These are phyloP conservation scores for Pestalotiopsis sp. DNA, from an alignment of 2,329 filamentous ascomycete genomes.

Conservation along the genomic window DNA sequence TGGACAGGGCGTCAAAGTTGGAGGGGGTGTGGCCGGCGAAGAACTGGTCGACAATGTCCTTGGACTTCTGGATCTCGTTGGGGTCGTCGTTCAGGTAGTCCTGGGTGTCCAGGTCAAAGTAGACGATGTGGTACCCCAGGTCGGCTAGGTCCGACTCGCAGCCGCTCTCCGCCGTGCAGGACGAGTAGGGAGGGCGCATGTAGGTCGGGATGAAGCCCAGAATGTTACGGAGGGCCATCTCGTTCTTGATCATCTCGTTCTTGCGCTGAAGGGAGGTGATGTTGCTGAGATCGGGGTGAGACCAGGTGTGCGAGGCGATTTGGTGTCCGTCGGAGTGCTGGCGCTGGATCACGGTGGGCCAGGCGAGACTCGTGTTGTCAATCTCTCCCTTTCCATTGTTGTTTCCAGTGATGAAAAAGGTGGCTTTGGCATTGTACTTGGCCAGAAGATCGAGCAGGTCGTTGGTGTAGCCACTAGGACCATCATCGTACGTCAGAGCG, in stretches of 20 bases:
- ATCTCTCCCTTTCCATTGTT: constrained; percentile 59
- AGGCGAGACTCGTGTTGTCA: constrained; percentile 49
- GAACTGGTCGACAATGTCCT: constrained; percentile 50
- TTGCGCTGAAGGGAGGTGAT: constrained; percentile 44
- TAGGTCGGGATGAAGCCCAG: constrained; percentile 59
- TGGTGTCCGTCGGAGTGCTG: constrained; percentile 61
- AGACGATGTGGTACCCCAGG: constrained; percentile 58
- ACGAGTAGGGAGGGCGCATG: constrained; percentile 48
- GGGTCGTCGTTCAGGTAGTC: constrained; percentile 58
- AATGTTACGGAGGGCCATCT: constrained; percentile 58
- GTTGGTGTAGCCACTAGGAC: constrained; percentile 62
- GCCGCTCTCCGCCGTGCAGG: constrained; percentile 38
- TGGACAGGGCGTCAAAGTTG: constrained; percentile 47
- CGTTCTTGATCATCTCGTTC: constrained; percentile 54
- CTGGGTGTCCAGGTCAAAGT: constrained; percentile 62
- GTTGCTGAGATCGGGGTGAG: constrained; percentile 49
- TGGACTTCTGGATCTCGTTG: constrained; percentile 44
- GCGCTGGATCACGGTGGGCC: constrained; percentile 49
- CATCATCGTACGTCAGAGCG: constrained; percentile 70
- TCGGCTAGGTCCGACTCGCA: constrained; percentile 35
- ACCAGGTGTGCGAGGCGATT: constrained; percentile 61
- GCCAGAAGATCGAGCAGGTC: constrained; percentile 64
- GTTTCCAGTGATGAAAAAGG: constrained; percentile 67
- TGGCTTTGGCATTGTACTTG: constrained; percentile 63
- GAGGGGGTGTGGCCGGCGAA: constrained; percentile 36